Evolutionary conservation across 192 early-diverging fungal species (phyloP).

Genomic region (Rhizoclosmatium globosum): DNA sequence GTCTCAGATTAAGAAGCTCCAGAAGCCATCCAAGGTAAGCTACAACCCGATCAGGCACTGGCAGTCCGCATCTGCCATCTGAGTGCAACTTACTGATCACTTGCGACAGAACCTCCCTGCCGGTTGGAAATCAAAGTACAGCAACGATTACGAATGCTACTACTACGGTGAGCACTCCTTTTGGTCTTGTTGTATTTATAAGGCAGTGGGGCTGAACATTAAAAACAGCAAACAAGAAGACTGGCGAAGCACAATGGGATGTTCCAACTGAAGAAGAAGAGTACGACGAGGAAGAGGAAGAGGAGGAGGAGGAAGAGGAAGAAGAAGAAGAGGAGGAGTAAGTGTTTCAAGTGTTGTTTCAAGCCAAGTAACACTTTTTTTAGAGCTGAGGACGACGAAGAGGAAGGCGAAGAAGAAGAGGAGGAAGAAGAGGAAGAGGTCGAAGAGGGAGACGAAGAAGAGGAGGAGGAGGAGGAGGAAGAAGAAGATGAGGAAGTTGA

Average conservation of each 20-base stretch:
- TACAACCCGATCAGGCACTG: background rate
- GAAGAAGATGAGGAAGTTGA: too few relatives aligned
- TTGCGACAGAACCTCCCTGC: conserved; percentile 33
- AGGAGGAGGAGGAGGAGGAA: background rate
- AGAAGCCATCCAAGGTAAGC: background rate
- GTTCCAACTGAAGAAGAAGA: background rate
- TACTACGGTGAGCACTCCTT: conserved; percentile 24
- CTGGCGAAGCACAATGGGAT: conserved; percentile 43
- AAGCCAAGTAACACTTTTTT: background rate
- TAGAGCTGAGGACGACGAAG: too few relatives aligned
- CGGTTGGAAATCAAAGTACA: conserved; percentile 42
- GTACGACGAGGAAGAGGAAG: background rate
- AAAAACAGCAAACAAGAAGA: conserved; percentile 31
- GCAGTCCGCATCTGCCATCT: background rate
- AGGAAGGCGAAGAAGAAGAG: too few relatives aligned
- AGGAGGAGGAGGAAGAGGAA: background rate
- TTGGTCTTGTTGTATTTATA: background rate
- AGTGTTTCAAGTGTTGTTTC: background rate
- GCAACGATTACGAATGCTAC: conserved; percentile 22
- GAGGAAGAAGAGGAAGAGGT: too few relatives aligned
- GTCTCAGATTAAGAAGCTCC: background rate
- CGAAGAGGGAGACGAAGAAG: too few relatives aligned
- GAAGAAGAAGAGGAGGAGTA: background rate
- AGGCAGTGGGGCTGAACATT: background rate
- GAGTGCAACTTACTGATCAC: background rate